phyloP scores from a whole-genome alignment of 2,329 filamentous ascomycete species.

The Juglanconis juglandina region DNA sequence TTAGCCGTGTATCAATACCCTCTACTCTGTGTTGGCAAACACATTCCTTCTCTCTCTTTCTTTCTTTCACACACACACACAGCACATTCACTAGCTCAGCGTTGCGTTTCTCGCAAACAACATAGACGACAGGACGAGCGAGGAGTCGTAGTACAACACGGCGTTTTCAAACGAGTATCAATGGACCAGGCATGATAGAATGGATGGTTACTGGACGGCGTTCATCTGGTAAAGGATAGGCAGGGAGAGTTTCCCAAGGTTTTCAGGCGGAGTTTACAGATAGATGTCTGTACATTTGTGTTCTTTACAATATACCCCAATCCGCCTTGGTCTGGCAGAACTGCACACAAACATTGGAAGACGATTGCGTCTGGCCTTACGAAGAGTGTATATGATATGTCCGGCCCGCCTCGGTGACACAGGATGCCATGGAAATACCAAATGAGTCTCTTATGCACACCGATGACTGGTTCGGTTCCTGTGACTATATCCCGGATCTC shows the following conservation, averaged over 20 bases:
- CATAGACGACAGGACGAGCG: not conserved
- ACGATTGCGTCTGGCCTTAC: not conserved
- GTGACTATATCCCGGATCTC: no score
- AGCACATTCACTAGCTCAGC: not conserved
- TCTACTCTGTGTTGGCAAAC: no score
- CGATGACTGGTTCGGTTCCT: no score
- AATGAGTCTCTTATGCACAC: no score
- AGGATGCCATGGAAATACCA: no score
- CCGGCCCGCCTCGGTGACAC: no score
- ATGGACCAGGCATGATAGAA: conserved; percentile 8
- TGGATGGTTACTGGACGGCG: conserved; percentile 7
- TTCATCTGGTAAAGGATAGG: not conserved
- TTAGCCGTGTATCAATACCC: not conserved
- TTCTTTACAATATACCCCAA: conserved; percentile 16
- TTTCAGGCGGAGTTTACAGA: not conserved
- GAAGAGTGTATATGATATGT: not conserved
- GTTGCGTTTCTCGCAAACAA: not conserved
- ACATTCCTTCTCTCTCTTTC: no score
- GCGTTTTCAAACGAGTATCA: not conserved
- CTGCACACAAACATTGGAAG: conserved; percentile 1
- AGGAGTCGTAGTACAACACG: not conserved
- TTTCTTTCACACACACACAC: no score
- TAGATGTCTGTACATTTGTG: not conserved
- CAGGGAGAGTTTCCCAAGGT: not conserved
- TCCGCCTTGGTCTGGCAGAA: not conserved